These are phyloP conservation scores for Rosa persica DNA, from an alignment of 306 rosid genomes.

Conservation along the genomic window DNA sequence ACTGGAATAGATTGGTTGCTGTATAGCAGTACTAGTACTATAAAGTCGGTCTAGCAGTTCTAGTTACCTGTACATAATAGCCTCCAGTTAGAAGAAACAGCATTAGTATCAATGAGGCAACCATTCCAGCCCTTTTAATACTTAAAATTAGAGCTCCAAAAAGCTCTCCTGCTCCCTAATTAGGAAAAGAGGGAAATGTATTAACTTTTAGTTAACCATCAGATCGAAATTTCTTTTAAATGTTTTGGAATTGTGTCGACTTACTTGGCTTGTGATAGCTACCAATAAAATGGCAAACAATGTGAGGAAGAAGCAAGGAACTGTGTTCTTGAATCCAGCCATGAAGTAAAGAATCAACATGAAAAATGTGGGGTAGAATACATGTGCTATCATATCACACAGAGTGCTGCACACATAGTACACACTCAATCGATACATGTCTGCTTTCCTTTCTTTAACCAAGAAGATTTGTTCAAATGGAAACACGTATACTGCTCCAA, in stretches of 20 bases:
- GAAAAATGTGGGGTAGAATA: constrained; percentile 77
- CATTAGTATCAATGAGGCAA: constrained; percentile 85
- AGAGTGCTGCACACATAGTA: constrained; percentile 88
- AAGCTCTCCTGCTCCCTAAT: constrained; percentile 88
- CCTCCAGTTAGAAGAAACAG: constrained; percentile 93
- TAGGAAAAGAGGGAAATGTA: constrained; percentile 2
- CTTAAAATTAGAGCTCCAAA: constrained; percentile 92
- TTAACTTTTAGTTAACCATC: neutral
- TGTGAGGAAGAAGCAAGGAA: constrained; percentile 71
- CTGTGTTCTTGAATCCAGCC: constrained; percentile 84
- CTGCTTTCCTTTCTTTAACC: constrained; percentile 92
- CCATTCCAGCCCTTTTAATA: constrained; percentile 73
- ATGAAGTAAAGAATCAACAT: constrained; percentile 79
- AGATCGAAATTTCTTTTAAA: neutral
- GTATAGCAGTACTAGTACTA: neutral
- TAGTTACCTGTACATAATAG: constrained; percentile 82
- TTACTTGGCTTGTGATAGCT: constrained; percentile 91
- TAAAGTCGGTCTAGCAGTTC: neutral
- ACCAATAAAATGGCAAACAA: constrained; percentile 58
- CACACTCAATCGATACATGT: constrained; percentile 91
- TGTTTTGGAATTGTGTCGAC: constrained; percentile 9
- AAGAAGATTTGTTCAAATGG: constrained; percentile 76
- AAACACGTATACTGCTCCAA: constrained; percentile 86
- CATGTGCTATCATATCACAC: constrained; percentile 90
- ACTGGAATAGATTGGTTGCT: neutral